Evolutionary conservation across 2,329 filamentous ascomycete species (phyloP).

Genomic region (Calonectria ilicicola): DNA sequence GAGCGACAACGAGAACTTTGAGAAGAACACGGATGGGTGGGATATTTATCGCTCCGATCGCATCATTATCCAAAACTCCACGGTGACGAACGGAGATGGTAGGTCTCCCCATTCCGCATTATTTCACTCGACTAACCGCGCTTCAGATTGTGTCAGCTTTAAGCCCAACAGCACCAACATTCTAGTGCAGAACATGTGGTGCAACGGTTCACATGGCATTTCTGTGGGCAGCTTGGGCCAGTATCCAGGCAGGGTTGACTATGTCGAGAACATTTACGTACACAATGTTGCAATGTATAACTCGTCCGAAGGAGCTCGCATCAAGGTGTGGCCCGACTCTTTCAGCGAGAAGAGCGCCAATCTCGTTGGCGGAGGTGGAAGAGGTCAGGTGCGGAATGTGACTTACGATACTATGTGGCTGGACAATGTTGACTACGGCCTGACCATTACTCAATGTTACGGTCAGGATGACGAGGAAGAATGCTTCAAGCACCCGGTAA

Average conservation of each 20-base stretch:
- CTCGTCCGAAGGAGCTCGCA: conserved; percentile 72
- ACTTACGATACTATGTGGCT: conserved; percentile 23
- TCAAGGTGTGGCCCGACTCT: conserved; percentile 77
- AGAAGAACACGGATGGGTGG: conserved; percentile 55
- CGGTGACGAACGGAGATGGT: conserved; percentile 72
- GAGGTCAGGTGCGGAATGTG: conserved; percentile 13
- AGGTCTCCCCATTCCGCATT: background rate
- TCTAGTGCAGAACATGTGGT: conserved; percentile 72
- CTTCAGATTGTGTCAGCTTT: conserved; percentile 74
- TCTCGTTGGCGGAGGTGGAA: conserved; percentile 19
- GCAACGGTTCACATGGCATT: conserved; percentile 78
- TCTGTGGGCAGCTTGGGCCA: conserved; percentile 78
- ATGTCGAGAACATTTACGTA: conserved; percentile 74
- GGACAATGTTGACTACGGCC: conserved; percentile 19
- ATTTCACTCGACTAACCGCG: background rate
- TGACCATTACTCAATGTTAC: conserved; percentile 23
- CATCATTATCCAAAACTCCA: conserved; percentile 74
- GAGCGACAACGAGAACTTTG: conserved; percentile 59
- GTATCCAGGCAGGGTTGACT: conserved; percentile 70
- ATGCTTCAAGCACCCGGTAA: conserved; percentile 16
- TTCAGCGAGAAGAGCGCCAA: conserved; percentile 16
- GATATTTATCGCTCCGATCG: conserved; percentile 71
- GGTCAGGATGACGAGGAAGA: conserved; percentile 18
- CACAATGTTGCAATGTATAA: conserved; percentile 69
- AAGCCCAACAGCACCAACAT: conserved; percentile 79